Evolutionary conservation across 2,329 filamentous ascomycete species (phyloP).

Genomic region (Anisogramma anomala): DNA sequence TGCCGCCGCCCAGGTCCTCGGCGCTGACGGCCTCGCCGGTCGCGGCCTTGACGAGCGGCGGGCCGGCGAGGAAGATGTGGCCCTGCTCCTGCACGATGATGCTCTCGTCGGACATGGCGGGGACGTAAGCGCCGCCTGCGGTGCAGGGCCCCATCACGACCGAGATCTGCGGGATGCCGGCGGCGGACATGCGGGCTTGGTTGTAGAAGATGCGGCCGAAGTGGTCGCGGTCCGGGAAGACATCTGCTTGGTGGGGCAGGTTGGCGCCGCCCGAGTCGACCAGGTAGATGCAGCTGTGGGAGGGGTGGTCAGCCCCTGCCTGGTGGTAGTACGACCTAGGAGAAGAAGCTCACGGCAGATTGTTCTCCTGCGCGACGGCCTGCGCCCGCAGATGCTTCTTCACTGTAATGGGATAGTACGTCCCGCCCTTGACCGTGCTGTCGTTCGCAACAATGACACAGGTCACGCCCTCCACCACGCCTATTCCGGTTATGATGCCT

Average conservation of each 20-base stretch:
- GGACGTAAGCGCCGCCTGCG: conserved; percentile 88
- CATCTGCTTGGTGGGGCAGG: conserved; percentile 85
- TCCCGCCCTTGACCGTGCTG: conserved; percentile 92
- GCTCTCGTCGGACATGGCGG: conserved; percentile 93
- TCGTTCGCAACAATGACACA: conserved; percentile 95
- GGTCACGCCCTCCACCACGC: conserved; percentile 77
- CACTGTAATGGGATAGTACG: conserved; percentile 93
- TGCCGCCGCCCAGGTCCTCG: conserved; percentile 82
- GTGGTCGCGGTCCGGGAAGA: conserved; percentile 89
- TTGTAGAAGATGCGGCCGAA: conserved; percentile 98
- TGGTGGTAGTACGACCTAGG: not conserved
- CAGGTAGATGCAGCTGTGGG: conserved; percentile 69
- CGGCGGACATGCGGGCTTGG: conserved; percentile 82
- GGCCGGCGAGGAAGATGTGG: conserved; percentile 94
- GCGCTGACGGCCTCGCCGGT: conserved; percentile 86
- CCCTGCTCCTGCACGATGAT: conserved; percentile 94
- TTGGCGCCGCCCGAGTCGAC: conserved; percentile 95
- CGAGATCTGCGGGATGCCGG: conserved; percentile 83
- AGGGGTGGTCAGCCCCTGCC: not conserved
- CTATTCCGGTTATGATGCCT: conserved; percentile 86
- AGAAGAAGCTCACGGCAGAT: conserved; percentile 45
- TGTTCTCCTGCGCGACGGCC: conserved; percentile 80
- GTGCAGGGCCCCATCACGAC: conserved; percentile 98
- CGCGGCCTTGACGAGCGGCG: conserved; percentile 88
- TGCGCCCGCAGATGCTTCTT: conserved; percentile 96